A percentile compares a stretch with the other conserved stretches of the same genome.
These are phyloP conservation scores for Rossbeevera mucosa DNA, from an alignment of 768 basidiomycete genomes.

Conservation along the genomic window DNA sequence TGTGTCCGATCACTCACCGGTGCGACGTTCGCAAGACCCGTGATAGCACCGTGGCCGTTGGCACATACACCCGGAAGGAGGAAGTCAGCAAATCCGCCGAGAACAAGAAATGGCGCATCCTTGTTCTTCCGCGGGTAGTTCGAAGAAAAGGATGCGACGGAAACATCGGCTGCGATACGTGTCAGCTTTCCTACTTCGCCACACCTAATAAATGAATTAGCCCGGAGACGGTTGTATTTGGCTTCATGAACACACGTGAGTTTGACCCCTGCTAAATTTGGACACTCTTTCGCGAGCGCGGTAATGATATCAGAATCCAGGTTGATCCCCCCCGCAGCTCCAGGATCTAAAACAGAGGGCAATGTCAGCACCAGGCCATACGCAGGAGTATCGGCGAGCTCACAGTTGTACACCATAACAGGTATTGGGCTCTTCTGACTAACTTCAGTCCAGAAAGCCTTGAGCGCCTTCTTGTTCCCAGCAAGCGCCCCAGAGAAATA, in stretches of 20 bases:
- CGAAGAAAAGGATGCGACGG: constrained; percentile 50
- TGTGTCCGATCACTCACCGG: constrained; percentile 45
- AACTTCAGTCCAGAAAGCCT: constrained; percentile 75
- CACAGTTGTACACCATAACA: constrained; percentile 85
- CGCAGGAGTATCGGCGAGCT: constrained; percentile 21
- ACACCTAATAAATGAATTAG: constrained; percentile 48
- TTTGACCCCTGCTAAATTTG: constrained; percentile 84
- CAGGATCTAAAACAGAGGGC: constrained; percentile 56
- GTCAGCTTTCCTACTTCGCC: constrained; percentile 91
- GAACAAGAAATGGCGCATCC: constrained; percentile 70
- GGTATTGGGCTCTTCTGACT: constrained; percentile 79
- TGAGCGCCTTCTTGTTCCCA: constrained; percentile 60
- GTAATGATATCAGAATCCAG: constrained; percentile 84
- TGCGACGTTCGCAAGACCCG: constrained; percentile 80
- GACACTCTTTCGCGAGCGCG: constrained; percentile 69
- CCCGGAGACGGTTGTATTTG: background rate
- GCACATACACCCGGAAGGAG: constrained; percentile 67
- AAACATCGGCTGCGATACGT: constrained; percentile 68
- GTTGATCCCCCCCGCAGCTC: constrained; percentile 85
- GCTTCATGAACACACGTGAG: constrained; percentile 58
- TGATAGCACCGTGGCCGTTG: constrained; percentile 84
- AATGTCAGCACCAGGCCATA: background rate
- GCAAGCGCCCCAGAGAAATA: constrained; percentile 80
- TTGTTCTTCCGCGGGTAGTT: constrained; percentile 64
- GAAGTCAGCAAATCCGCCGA: constrained; percentile 86